phyloP scores from a whole-genome alignment of 2,329 filamentous ascomycete genomes.

The Cladosporium sp. region DNA sequence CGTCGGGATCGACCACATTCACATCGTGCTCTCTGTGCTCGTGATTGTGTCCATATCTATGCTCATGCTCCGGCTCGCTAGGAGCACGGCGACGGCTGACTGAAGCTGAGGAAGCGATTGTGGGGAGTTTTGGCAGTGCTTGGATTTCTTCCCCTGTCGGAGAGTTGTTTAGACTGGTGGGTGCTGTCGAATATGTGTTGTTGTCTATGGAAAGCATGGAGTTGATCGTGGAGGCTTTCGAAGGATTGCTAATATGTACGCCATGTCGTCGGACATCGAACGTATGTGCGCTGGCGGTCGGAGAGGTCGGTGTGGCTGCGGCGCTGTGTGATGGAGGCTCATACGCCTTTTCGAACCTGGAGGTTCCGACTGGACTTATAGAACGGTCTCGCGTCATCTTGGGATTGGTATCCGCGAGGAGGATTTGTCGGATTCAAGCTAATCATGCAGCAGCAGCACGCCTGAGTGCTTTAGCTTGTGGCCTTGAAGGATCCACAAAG shows the following conservation, averaged over 20 bases:
- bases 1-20: constrained; percentile 22
- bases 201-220: constrained; percentile 2
- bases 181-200: constrained; percentile 6
- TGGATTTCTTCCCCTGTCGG: constrained; percentile 9
- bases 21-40: background rate
- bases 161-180: constrained; percentile 10
- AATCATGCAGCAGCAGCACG: background rate
- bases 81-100: background rate
- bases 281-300: constrained; percentile 2
- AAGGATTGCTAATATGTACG: constrained; percentile 14
- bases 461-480: background rate
- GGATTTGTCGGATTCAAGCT: background rate
- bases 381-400: constrained; percentile 14
- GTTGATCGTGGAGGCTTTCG: constrained; percentile 13
- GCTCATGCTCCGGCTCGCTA: background rate
- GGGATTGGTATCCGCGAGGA: background rate
- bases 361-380: constrained; percentile 28
- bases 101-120: background rate
- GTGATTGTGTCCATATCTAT: background rate
- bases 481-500: background rate
- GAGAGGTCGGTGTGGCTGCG: constrained; percentile 14
- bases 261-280: background rate
- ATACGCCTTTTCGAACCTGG: constrained; percentile 28
- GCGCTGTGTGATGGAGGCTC: constrained; percentile 16
- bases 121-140: background rate